Evolutionary conservation across 352 stramenopile species (phyloP).

Genomic region (Phytophthora melonis): DNA sequence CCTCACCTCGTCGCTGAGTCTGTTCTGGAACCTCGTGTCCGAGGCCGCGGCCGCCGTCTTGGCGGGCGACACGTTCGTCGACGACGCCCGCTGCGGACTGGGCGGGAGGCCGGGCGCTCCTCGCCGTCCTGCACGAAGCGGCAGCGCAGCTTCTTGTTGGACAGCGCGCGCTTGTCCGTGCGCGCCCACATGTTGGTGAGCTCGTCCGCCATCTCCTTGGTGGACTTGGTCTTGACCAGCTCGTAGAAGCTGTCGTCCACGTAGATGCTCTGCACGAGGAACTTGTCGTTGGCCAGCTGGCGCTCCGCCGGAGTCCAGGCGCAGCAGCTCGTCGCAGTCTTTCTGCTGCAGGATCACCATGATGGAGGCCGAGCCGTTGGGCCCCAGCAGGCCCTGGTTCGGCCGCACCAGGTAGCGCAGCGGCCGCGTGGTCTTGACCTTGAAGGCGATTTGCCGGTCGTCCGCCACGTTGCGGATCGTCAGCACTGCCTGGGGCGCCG

Average conservation of each 20-base stretch:
- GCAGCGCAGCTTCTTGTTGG: constrained; percentile 92
- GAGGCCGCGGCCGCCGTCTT: constrained; percentile 18
- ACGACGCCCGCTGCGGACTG: constrained; percentile 14
- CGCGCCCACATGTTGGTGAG: constrained; percentile 88
- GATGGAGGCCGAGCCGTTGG: constrained; percentile 79
- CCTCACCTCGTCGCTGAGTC: constrained; percentile 23
- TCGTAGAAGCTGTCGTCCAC: constrained; percentile 90
- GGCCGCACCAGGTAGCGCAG: constrained; percentile 91
- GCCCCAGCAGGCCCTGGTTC: constrained; percentile 86
- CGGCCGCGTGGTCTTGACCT: constrained; percentile 90
- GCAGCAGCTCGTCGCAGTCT: constrained; percentile 88
- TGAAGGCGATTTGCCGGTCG: constrained; percentile 87
- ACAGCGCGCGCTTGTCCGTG: constrained; percentile 80
- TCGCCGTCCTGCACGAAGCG: constrained; percentile 77
- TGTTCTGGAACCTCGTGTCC: constrained; percentile 29
- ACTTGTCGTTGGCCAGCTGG: constrained; percentile 91
- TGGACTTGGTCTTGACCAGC: constrained; percentile 84
- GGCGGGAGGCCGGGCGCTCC: constrained; percentile 22
- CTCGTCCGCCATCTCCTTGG: constrained; percentile 90
- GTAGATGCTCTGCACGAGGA: constrained; percentile 89
- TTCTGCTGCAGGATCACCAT: constrained; percentile 92
- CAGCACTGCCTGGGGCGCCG: constrained; percentile 80
- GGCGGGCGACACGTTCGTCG: constrained; percentile 21
- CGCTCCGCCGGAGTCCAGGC: constrained; percentile 79
- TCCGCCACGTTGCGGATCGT: constrained; percentile 88